phyloP scores from a whole-genome alignment of 345 rosid genomes.

The Salix arbutifolia region DNA sequence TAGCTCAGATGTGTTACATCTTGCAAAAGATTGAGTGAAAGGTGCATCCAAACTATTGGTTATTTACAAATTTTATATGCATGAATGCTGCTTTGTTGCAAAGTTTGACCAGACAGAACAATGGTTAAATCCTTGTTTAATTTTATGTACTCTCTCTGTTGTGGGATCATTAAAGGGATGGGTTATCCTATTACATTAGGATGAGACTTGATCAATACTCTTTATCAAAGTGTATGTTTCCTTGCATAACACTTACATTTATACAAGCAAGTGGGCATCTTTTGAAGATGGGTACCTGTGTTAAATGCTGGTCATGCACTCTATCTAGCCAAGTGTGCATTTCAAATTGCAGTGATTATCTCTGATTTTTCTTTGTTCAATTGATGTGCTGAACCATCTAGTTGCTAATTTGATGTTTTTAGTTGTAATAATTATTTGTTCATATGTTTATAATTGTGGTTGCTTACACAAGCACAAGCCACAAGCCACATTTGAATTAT shows the following conservation, averaged over 20 bases:
- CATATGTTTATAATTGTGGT: neutral
- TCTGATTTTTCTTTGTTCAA: no score
- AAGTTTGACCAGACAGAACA: neutral
- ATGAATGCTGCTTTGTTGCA: neutral
- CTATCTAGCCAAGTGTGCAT: neutral
- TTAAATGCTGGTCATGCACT: neutral
- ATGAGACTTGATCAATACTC: neutral
- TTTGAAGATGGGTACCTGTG: neutral
- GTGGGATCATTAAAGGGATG: neutral
- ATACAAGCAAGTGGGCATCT: neutral
- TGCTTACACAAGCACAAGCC: neutral
- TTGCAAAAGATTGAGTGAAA: neutral
- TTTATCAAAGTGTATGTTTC: neutral
- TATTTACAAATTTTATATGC: constrained; percentile 1
- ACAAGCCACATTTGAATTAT: neutral
- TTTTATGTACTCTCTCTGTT: neutral
- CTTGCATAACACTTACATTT: neutral
- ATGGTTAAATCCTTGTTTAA: neutral
- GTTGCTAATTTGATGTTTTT: neutral
- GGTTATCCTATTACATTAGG: neutral
- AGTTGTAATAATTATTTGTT: neutral
- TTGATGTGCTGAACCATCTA: neutral
- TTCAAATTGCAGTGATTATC: neutral
- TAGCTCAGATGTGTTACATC: neutral
- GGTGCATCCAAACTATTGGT: neutral